Conservation (phyloP, 345 rosid genomes). For the Bruguiera gymnorhiza region DNA sequence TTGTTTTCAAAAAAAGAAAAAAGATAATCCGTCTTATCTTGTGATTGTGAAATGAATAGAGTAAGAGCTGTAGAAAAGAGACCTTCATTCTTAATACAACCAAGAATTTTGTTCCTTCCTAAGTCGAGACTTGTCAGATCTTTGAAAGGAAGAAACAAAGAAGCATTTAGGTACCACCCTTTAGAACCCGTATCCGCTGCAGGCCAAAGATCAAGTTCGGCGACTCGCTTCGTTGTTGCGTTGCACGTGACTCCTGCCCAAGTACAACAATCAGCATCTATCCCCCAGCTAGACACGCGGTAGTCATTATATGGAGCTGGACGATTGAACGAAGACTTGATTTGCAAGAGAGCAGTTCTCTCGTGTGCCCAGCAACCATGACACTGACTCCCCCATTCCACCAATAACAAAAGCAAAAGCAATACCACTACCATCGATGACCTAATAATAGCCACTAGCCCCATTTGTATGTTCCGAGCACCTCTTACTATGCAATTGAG, state of each 20-base stretch:
- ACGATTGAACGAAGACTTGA: not conserved
- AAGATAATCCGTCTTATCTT: too few relatives aligned
- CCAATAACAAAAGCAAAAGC: not conserved
- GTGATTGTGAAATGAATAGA: too few relatives aligned
- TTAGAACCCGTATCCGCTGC: not conserved
- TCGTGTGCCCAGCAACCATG: constrained; percentile 4
- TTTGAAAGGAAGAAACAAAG: constrained; percentile 12
- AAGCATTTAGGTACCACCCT: constrained; percentile 7
- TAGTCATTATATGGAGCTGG: too few relatives aligned
- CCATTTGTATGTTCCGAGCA: not conserved
- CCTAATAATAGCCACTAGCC: not conserved
- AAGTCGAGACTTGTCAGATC: not conserved
- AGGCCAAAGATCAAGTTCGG: not conserved
- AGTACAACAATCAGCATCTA: constrained; percentile 1
- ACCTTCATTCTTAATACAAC: constrained; percentile 1
- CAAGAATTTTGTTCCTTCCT: not conserved
- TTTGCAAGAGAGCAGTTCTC: not conserved
- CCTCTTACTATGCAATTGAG: too few relatives aligned
- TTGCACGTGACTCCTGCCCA: not conserved
- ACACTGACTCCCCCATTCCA: not conserved
- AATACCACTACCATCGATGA: not conserved
- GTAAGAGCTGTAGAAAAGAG: too few relatives aligned
- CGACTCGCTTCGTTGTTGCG: not conserved
- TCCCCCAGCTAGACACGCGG: not conserved
- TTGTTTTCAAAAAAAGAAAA: too few relatives aligned